A percentile compares a stretch with the other conserved stretches of the same genome.
These are phyloP conservation scores for Dendrobium officinale DNA, from an alignment of 106 monocot species.

Conservation along the genomic window DNA sequence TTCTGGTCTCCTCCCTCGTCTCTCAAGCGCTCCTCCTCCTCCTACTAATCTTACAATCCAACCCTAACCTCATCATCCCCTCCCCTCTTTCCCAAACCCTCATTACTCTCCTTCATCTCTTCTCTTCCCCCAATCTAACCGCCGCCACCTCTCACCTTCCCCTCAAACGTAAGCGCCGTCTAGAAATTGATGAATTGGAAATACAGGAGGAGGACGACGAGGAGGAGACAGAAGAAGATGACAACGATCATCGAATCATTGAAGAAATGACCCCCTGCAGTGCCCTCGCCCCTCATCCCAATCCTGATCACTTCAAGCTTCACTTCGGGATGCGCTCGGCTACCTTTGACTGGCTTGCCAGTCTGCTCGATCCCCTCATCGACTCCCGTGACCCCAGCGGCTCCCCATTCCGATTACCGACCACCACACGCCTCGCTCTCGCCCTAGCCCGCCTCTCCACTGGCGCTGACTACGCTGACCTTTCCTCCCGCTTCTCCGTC, in stretches of 20 bases:
- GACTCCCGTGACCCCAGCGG: constrained; percentile 23
- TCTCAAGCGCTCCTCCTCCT: constrained; percentile 39
- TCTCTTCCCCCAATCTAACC: constrained; percentile 19
- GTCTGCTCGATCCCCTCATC: constrained; percentile 83
- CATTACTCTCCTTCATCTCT: constrained; percentile 10
- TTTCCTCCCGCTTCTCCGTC: constrained; percentile 44
- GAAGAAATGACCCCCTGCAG: not conserved
- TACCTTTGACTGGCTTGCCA: constrained; percentile 68
- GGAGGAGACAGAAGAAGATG: not conserved
- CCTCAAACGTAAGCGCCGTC: constrained; percentile 11
- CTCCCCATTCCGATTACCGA: constrained; percentile 16
- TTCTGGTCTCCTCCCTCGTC: constrained; percentile 30
- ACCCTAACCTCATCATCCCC: not conserved
- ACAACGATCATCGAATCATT: not conserved
- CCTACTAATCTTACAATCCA: constrained; percentile 11
- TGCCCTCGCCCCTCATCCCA: not conserved
- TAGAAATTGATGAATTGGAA: not conserved
- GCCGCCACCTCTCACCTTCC: not conserved
- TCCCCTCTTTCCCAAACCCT: constrained; percentile 6
- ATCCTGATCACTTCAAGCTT: constrained; percentile 36
- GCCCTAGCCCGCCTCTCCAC: constrained; percentile 45
- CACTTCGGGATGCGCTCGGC: constrained; percentile 45
- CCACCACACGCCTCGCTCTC: constrained; percentile 39
- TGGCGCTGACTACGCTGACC: constrained; percentile 41
- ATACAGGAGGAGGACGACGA: not conserved